These are phyloP conservation scores for Saksenaea oblongispora DNA, from an alignment of 371 early-diverging fungal species.

Conservation along the genomic window DNA sequence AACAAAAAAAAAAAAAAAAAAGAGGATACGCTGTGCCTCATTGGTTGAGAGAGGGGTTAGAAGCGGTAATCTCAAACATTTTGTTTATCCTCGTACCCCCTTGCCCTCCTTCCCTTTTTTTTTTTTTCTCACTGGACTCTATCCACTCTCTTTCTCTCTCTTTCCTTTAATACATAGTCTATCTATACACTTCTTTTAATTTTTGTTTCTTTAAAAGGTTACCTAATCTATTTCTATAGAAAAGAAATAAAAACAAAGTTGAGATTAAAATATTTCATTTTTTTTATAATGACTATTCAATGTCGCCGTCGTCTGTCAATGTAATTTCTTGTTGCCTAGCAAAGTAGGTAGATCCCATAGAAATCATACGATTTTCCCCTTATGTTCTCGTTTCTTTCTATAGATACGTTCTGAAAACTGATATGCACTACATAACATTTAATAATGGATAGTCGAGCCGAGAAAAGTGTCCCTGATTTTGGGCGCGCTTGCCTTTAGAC, in stretches of 20 bases:
- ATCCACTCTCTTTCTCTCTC: not conserved
- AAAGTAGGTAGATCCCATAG: not conserved
- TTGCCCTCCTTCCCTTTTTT: not conserved
- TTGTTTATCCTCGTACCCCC: not conserved
- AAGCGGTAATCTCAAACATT: not conserved
- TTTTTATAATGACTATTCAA: not conserved
- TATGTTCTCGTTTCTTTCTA: not conserved
- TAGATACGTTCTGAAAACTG: not conserved
- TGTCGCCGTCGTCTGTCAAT: not conserved
- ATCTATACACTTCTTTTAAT: not conserved
- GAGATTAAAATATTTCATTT: not conserved
- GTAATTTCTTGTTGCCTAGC: not conserved
- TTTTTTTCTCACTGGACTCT: no score
- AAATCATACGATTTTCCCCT: not conserved
- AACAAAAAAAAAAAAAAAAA: not conserved
- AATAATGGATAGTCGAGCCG: slow-evolving; percentile 3
- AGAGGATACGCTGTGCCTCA: not conserved
- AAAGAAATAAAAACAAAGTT: slow-evolving; percentile 1
- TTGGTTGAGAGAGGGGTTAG: not conserved
- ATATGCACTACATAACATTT: slow-evolving; percentile 6
- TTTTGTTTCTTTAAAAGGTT: not conserved
- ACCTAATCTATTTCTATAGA: not conserved
- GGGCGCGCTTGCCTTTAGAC: not conserved
- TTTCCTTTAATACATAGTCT: not conserved
- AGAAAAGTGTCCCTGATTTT: not conserved